Base-by-base conservation (phyloP, 306 rosid genomes). In the Vachellia pachyceras region DNA sequence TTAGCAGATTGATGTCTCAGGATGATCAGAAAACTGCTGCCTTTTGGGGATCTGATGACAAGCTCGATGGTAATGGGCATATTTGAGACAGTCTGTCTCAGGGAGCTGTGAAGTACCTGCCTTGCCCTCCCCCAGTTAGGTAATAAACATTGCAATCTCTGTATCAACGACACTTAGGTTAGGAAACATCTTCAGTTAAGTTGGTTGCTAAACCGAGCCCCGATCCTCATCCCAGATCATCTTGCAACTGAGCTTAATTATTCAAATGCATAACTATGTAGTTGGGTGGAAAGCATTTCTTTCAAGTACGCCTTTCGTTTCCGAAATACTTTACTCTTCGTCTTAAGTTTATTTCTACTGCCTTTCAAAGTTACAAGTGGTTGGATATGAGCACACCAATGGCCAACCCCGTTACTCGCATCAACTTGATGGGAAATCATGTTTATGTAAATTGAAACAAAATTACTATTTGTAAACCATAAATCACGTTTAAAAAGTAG, bases 1-100 rank as follows among this genome's bases (percentile, higher is more conserved):
- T 91, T 82, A 86, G 97, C 0, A 86, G 60, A 81, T 37, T 88
- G 84, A 95, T 95, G 99, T 45, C 69, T 72, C 91, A 86, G 66
- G 99, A 93, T 79, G 97, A 95, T 79, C 84, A 77, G 49, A 93
- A 88, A 82, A 85, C 91, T 11, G 89, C 86, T 72, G 89, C 91
- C 46, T 88, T 88, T 49, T 89, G 97, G 94, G 91, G 84, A 12
- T 49, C 73, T 69, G 91, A 66, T 35, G 84, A 84, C 44, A 90
- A 86, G 88, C 75, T 71, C 20, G 12, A 71, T 54, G 40, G 77
- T 49, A 90, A 86, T 23, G 91, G 88, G 77, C 81, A 82, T 82
- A 73, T 89, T 37, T 80, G 77, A 73, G 66, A 77, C 57, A 46
- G 74, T 75, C 76, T 75, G 70, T 64, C 72, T 13, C 77, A 44